Evolutionary conservation across 2,329 filamentous ascomycete species (phyloP).

Genomic region (Fusarium denticulatum): DNA sequence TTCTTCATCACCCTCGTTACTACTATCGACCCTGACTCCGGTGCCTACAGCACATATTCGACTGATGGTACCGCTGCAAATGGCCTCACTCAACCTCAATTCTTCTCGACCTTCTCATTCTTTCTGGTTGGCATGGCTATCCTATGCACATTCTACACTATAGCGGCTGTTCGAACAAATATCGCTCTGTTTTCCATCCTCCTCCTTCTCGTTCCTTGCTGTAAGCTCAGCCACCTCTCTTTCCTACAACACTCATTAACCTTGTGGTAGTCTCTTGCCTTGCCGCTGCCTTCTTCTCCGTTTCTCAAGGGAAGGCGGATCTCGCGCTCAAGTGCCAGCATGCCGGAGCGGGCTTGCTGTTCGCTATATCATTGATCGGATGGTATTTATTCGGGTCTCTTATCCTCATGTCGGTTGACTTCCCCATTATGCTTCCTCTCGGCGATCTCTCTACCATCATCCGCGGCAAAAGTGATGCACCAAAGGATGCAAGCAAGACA

Average conservation of each 20-base stretch:
- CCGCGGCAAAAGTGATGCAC: conserved; percentile 19
- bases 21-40: conserved; percentile 59
- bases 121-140: conserved; percentile 70
- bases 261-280: conserved; percentile 39
- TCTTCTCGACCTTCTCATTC: conserved; percentile 63
- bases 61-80: conserved; percentile 43
- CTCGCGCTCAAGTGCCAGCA: conserved; percentile 39
- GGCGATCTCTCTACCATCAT: conserved; percentile 60
- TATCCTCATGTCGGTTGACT: conserved; percentile 60
- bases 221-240: conserved; percentile 26
- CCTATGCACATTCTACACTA: conserved; percentile 68
- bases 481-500: conserved; percentile 4
- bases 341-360: conserved; percentile 41
- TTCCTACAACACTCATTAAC: background rate
- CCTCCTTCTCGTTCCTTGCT: conserved; percentile 64
- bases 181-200: conserved; percentile 65
- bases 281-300: conserved; percentile 45
- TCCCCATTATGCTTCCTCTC: conserved; percentile 60
- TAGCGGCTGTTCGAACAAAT: conserved; percentile 74
- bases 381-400: conserved; percentile 63
- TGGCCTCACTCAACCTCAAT: conserved; percentile 55
- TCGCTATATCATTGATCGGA: conserved; percentile 47
- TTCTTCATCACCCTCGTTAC: conserved; percentile 63
- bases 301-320: conserved; percentile 25
- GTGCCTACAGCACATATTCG: conserved; percentile 54